phyloP scores from a whole-genome alignment of 352 stramenopile species.

The Achlya hypogyna region DNA sequence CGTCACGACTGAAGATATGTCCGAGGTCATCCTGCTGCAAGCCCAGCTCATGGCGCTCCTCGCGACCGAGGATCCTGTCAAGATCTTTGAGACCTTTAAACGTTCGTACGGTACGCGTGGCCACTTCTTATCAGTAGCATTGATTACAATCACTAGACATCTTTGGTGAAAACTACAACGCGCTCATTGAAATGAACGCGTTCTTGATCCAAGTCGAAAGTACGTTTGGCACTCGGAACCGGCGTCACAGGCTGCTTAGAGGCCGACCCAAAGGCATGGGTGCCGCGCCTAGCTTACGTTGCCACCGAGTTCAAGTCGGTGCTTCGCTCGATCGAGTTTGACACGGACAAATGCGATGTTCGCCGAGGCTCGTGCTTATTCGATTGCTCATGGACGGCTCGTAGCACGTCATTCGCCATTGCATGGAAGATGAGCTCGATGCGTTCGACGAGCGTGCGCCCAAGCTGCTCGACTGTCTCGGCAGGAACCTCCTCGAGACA shows the following conservation, averaged over 20 bases:
- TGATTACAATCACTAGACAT: too few relatives aligned
- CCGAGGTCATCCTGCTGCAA: slow-evolving; percentile 46
- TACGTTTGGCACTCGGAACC: background rate
- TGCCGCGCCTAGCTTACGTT: slow-evolving; percentile 4
- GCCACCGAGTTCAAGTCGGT: slow-evolving; percentile 4
- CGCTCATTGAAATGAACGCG: slow-evolving; percentile 63
- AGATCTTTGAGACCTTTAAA: slow-evolving; percentile 44
- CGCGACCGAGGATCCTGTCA: slow-evolving; percentile 25
- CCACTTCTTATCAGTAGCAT: background rate
- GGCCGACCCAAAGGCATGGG: background rate
- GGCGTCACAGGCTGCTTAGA: background rate
- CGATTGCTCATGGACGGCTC: too few relatives aligned
- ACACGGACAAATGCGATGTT: slow-evolving; percentile 9
- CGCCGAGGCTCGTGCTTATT: background rate
- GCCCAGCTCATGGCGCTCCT: slow-evolving; percentile 47
- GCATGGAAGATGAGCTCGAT: slow-evolving; percentile 8
- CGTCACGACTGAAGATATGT: slow-evolving; percentile 26
- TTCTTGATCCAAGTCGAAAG: slow-evolving; percentile 31
- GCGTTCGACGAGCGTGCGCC: slow-evolving; percentile 13
- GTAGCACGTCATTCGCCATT: slow-evolving; percentile 17
- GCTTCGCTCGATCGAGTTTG: slow-evolving; percentile 17
- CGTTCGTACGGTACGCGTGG: slow-evolving; percentile 34
- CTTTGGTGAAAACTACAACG: slow-evolving; percentile 43
- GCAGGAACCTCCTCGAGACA: slow-evolving; percentile 9
- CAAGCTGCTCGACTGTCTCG: slow-evolving; percentile 19